These are phyloP conservation scores for Pythium brassicae DNA, from an alignment of 352 stramenopile species.

Conservation along the genomic window DNA sequence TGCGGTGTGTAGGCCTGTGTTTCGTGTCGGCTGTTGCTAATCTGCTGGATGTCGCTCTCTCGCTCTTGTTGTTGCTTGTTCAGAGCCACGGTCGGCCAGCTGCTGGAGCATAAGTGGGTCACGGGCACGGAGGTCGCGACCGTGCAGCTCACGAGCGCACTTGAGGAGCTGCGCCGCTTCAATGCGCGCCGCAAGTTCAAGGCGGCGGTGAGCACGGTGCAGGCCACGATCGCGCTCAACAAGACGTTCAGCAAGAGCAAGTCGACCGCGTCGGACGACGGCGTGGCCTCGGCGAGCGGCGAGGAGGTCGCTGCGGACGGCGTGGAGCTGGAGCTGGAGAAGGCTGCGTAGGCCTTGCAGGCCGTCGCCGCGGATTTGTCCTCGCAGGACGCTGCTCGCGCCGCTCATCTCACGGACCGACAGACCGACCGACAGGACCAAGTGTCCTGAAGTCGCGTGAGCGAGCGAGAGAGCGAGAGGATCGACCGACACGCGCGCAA, in stretches of 20 bases:
- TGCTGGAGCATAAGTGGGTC: conserved; percentile 91
- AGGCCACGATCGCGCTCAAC: conserved; percentile 64
- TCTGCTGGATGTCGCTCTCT: no score
- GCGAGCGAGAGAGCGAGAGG: no score
- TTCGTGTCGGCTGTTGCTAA: background rate
- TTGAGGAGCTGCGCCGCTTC: conserved; percentile 91
- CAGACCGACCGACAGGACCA: no score
- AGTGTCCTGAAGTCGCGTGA: no score
- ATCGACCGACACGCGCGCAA: no score
- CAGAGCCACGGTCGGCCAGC: conserved; percentile 75
- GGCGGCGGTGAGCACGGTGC: conserved; percentile 87
- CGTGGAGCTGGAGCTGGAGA: conserved; percentile 24
- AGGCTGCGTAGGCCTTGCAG: conserved; percentile 3
- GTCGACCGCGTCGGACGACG: conserved; percentile 16
- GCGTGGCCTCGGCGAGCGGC: conserved; percentile 1
- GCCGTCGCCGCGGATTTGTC: background rate
- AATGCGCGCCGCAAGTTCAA: conserved; percentile 95
- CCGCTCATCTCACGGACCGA: no score
- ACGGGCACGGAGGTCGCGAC: conserved; percentile 73
- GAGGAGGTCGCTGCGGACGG: conserved; percentile 14
- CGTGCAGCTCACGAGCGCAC: conserved; percentile 89
- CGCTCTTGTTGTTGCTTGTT: conserved; percentile 9
- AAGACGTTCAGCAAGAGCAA: conserved; percentile 74
- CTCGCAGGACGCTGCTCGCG: no score
- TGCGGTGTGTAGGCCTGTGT: background rate